Evolutionary conservation across 805 yeast genomes (phyloP).

Genomic region (Barnettozyma pratensis): DNA sequence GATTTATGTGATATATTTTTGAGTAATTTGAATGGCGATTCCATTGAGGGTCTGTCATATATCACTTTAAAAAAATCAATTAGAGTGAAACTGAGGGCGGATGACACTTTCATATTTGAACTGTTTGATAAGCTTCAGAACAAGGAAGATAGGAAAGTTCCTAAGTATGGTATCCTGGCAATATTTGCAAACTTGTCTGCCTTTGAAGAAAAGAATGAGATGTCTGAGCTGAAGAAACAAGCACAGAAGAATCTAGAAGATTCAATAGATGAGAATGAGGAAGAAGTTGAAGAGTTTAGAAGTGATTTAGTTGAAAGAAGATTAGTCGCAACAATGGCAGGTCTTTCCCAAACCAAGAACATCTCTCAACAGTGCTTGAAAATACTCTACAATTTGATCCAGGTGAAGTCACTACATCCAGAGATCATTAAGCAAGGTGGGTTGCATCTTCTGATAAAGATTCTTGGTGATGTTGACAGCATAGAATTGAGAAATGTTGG

Average conservation of each 20-base stretch:
- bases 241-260: constrained; percentile 26
- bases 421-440: constrained; percentile 43
- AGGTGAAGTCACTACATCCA: constrained; percentile 21
- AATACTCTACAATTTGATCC: constrained; percentile 28
- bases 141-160: constrained; percentile 6
- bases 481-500: constrained; percentile 25
- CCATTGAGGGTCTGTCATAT: constrained; percentile 47
- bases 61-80: constrained; percentile 38
- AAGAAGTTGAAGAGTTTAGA: constrained; percentile 14
- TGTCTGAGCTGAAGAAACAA: constrained; percentile 27
- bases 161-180: constrained; percentile 29
- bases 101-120: constrained; percentile 30
- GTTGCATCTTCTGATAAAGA: constrained; percentile 30
- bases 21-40: constrained; percentile 12
- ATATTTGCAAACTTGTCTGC: constrained; percentile 30
- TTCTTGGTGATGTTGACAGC: constrained; percentile 7
- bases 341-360: constrained; percentile 17
- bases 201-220: constrained; percentile 22
- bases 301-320: constrained; percentile 21
- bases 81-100: constrained; percentile 32
- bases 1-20: constrained; percentile 29
- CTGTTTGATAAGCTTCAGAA: constrained; percentile 16
- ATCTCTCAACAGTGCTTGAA: constrained; percentile 26
- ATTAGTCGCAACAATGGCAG: constrained; percentile 11
- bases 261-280: constrained; percentile 10